Percentiles rank a stretch among this genome's conserved stretches.
These are phyloP conservation scores for Dichomitus squalens DNA, from an alignment of 1,284 basidiomycete species.

Conservation along the genomic window DNA sequence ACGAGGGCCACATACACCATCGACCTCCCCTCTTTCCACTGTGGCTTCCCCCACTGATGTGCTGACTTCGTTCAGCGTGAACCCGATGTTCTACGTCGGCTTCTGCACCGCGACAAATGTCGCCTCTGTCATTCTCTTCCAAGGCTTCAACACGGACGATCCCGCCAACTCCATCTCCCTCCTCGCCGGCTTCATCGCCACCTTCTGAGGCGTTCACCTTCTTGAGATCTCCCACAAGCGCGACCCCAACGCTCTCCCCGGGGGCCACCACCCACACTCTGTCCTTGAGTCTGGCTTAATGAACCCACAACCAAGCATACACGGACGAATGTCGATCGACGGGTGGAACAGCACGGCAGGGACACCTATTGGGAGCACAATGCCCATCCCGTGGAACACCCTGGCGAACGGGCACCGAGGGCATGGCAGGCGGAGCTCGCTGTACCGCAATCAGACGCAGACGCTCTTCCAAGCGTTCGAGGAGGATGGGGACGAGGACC, in stretches of 20 bases:
- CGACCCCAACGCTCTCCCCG: slow-evolving; percentile 50
- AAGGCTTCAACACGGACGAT: slow-evolving; percentile 92
- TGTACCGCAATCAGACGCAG: slow-evolving; percentile 61
- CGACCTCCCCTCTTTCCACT: slow-evolving; percentile 5
- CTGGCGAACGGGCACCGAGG: slow-evolving; percentile 22
- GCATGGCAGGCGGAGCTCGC: slow-evolving; percentile 50
- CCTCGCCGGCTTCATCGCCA: slow-evolving; percentile 85
- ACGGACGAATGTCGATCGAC: slow-evolving; percentile 71
- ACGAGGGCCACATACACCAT: slow-evolving; percentile 31
- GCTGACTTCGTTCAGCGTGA: slow-evolving; percentile 77
- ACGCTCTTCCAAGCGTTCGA: slow-evolving; percentile 71
- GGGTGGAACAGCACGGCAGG: slow-evolving; percentile 59
- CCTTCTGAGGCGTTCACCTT: slow-evolving; percentile 74
- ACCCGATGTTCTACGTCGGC: slow-evolving; percentile 98
- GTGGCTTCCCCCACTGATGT: no score
- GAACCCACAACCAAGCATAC: slow-evolving; percentile 72
- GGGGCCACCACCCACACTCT: slow-evolving; percentile 43
- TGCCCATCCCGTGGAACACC: slow-evolving; percentile 23
- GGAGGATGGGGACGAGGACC: slow-evolving; percentile 34
- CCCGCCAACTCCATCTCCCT: slow-evolving; percentile 84
- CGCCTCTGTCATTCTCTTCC: slow-evolving; percentile 95
- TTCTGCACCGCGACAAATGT: slow-evolving; percentile 97
- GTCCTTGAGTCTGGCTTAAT: slow-evolving; percentile 75
- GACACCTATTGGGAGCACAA: slow-evolving; percentile 37
- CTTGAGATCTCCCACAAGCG: slow-evolving; percentile 75